Evolutionary conservation across 306 rosid genomes (phyloP).

Genomic region (Vicia sativa): DNA sequence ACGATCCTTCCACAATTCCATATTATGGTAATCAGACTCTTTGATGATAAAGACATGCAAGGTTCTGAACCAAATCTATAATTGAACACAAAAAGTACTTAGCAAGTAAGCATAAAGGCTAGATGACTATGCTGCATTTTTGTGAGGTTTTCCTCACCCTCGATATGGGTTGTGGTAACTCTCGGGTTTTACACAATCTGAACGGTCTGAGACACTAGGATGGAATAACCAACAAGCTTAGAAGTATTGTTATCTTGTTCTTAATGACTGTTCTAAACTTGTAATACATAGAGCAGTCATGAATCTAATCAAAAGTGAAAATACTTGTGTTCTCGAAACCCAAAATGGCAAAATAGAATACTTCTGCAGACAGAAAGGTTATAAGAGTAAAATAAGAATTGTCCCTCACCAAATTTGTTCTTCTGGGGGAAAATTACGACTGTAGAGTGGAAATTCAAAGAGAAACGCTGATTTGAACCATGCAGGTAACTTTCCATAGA

Average conservation of each 20-base stretch:
- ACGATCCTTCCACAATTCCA: conserved; percentile 6
- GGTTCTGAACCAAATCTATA: background rate
- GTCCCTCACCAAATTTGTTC: conserved; percentile 66
- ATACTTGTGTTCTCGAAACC: conserved; percentile 23
- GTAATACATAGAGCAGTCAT: conserved; percentile 22
- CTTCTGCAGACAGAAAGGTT: background rate
- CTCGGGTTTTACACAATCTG: conserved; percentile 27
- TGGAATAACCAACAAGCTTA: conserved; percentile 30
- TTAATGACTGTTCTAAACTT: conserved; percentile 3
- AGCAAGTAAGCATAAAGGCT: conserved; percentile 11
- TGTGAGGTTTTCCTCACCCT: conserved; percentile 21
- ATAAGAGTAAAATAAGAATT: conserved; percentile 24
- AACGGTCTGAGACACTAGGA: conserved; percentile 13
- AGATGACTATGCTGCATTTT: background rate
- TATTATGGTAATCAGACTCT: conserved; percentile 2
- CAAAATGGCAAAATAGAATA: conserved; percentile 19
- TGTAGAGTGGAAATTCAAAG: conserved; percentile 83
- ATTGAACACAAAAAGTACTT: background rate
- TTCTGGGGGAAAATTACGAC: conserved; percentile 61
- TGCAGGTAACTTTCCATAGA: conserved; percentile 76
- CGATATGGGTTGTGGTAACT: conserved; percentile 9
- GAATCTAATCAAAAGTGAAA: conserved; percentile 28
- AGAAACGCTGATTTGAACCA: conserved; percentile 80
- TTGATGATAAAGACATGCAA: conserved; percentile 13
- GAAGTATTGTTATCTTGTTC: conserved; percentile 1